Conservation (phyloP, 306 rosid species). For the Chamaecrista fasciculata region DNA sequence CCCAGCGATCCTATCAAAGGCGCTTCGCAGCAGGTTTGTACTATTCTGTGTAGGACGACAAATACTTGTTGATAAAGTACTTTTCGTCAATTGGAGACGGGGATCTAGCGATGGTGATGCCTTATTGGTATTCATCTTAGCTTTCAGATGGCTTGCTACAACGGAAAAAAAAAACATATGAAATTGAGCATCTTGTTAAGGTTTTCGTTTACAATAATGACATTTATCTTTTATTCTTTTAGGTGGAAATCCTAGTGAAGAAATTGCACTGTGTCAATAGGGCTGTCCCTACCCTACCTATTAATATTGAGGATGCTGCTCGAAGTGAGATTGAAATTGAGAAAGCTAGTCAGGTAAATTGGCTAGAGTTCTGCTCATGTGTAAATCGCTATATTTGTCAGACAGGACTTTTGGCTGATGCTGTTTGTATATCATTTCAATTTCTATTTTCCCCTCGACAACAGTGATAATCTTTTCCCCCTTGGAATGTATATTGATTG, state of each 20-base stretch:
- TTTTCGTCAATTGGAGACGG: neutral
- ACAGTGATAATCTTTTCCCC: neutral
- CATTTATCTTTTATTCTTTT: conserved; percentile 15
- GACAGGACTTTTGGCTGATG: neutral
- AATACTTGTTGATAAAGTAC: neutral
- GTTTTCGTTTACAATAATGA: neutral
- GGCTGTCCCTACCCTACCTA: conserved; percentile 72
- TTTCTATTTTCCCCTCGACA: neutral
- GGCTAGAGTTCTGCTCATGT: neutral
- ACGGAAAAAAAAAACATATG: neutral
- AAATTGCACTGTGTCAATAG: conserved; percentile 62
- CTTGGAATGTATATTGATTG: neutral
- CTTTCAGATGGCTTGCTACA: neutral
- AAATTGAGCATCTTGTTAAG: neutral
- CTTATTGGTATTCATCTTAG: neutral
- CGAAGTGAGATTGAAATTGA: conserved; percentile 8
- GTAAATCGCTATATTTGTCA: neutral
- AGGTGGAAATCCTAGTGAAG: conserved; percentile 90
- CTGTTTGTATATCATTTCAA: neutral
- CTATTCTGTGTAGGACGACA: neutral
- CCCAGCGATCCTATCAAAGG: conserved; percentile 65
- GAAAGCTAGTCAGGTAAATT: conserved; percentile 1
- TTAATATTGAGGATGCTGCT: conserved; percentile 76
- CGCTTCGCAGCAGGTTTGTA: conserved; percentile 73
- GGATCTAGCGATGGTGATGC: neutral